A percentile compares a stretch with the other conserved stretches of the same genome.
Conservation (phyloP, 305 asterid genomes). For the Fraxinus ornus region DNA sequence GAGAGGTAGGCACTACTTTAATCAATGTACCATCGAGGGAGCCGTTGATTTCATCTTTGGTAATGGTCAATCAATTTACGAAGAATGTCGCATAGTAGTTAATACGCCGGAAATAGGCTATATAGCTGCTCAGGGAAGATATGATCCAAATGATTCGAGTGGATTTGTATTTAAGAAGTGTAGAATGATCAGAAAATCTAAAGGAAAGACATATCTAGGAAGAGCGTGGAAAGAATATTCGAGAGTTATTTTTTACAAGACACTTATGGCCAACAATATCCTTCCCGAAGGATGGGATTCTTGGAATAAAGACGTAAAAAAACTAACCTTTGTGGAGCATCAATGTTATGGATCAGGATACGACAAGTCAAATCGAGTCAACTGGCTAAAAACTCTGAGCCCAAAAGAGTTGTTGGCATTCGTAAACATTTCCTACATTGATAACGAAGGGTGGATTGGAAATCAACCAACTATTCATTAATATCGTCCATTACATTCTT, state of each 20-base stretch:
- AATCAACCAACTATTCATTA: slow-evolving; percentile 19
- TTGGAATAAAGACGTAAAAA: slow-evolving; percentile 25
- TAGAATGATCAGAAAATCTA: slow-evolving; percentile 26
- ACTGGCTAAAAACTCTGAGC: slow-evolving; percentile 37
- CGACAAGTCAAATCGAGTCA: slow-evolving; percentile 32
- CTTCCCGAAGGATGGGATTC: slow-evolving; percentile 49
- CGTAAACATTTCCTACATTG: slow-evolving; percentile 32
- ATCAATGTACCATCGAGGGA: slow-evolving; percentile 56
- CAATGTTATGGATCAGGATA: slow-evolving; percentile 45
- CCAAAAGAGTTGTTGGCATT: slow-evolving; percentile 1
- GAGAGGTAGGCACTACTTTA: slow-evolving; percentile 63
- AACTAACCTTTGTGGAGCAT: slow-evolving; percentile 33
- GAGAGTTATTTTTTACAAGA: slow-evolving; percentile 33
- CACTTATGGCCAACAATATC: slow-evolving; percentile 29
- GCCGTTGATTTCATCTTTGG: slow-evolving; percentile 78
- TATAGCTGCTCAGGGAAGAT: slow-evolving; percentile 52
- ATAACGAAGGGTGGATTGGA: slow-evolving; percentile 37
- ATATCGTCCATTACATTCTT: not conserved
- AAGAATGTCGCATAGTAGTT: slow-evolving; percentile 46
- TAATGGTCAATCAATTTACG: slow-evolving; percentile 63
- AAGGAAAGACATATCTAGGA: slow-evolving; percentile 40
- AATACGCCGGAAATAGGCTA: slow-evolving; percentile 32
- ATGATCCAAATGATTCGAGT: not conserved
- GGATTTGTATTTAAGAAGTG: slow-evolving; percentile 54
- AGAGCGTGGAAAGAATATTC: slow-evolving; percentile 51